Conservation (phyloP, 2,329 filamentous ascomycete species). For the Hymenoscyphus repandus region DNA sequence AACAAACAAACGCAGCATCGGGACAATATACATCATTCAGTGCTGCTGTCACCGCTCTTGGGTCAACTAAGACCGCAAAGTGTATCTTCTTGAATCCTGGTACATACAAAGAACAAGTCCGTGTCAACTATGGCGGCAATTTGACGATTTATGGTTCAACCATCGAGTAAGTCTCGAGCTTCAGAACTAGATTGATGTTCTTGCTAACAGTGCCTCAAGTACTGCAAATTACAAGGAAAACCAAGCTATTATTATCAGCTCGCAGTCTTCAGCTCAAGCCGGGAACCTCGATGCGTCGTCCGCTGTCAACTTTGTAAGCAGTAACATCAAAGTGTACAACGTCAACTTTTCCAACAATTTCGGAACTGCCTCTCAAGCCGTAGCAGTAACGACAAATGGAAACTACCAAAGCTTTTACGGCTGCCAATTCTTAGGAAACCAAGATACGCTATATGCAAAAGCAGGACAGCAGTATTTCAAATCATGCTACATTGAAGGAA, state of each 20-base stretch:
- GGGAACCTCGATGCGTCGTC: conserved; percentile 35
- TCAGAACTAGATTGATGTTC: background rate
- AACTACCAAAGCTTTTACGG: conserved; percentile 48
- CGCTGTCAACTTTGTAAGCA: conserved; percentile 42
- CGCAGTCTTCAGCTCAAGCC: conserved; percentile 7
- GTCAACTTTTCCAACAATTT: conserved; percentile 47
- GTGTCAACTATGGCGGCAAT: conserved; percentile 36
- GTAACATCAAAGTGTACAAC: conserved; percentile 48
- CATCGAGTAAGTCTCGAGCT: conserved; percentile 24
- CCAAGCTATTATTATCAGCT: conserved; percentile 11
- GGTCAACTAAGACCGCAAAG: conserved; percentile 6
- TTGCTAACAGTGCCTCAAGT: background rate
- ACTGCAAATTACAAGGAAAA: conserved; percentile 13
- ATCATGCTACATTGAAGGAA: conserved; percentile 48
- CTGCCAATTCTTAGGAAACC: conserved; percentile 46
- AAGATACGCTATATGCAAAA: conserved; percentile 47
- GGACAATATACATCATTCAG: conserved; percentile 10
- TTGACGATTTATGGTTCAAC: conserved; percentile 45
- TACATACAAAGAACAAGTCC: conserved; percentile 38
- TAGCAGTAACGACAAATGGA: conserved; percentile 46
- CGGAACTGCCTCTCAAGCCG: conserved; percentile 39
- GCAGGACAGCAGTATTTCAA: conserved; percentile 49
- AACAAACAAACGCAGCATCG: too few species aligned
- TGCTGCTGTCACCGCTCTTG: conserved; percentile 10
- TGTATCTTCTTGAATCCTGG: conserved; percentile 37